These are phyloP conservation scores for Zygnema cylindricum DNA, from an alignment of 139 green algal genomes.

Conservation along the genomic window DNA sequence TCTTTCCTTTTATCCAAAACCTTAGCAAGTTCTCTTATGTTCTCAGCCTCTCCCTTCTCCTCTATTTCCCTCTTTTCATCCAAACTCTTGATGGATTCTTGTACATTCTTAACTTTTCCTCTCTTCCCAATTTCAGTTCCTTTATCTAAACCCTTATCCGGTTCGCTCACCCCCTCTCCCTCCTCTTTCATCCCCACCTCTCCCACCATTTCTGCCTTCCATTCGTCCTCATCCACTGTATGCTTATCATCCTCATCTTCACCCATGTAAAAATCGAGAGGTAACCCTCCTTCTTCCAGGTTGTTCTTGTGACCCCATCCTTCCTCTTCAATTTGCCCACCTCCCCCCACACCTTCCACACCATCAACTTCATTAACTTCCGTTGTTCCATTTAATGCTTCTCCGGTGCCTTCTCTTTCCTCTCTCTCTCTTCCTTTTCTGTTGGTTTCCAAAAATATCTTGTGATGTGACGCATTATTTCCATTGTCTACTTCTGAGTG, in stretches of 20 bases:
- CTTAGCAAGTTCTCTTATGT: neutral
- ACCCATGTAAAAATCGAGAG: neutral
- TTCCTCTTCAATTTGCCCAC: neutral
- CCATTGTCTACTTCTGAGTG: no score
- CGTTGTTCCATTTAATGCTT: neutral
- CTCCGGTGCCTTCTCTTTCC: neutral
- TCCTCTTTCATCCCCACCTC: slow-evolving; percentile 4
- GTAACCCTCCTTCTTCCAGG: neutral
- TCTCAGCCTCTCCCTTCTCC: slow-evolving; percentile 15
- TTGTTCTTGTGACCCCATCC: slow-evolving; percentile 9
- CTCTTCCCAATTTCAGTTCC: neutral
- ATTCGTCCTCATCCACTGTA: neutral
- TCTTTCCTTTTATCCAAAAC: neutral
- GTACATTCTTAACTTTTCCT: neutral
- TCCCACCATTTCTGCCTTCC: neutral
- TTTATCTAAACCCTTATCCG: neutral
- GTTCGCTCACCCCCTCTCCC: neutral
- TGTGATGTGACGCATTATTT: no score
- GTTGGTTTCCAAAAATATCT: neutral
- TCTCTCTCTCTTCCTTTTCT: neutral
- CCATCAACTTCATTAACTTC: neutral
- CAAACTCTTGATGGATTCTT: neutral
- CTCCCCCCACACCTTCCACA: neutral
- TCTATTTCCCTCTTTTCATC: slow-evolving; percentile 9
- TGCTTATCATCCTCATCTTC: slow-evolving; percentile 22